Conservation (phyloP, 2,329 filamentous ascomycete genomes). For the Diaporthe vexans region DNA sequence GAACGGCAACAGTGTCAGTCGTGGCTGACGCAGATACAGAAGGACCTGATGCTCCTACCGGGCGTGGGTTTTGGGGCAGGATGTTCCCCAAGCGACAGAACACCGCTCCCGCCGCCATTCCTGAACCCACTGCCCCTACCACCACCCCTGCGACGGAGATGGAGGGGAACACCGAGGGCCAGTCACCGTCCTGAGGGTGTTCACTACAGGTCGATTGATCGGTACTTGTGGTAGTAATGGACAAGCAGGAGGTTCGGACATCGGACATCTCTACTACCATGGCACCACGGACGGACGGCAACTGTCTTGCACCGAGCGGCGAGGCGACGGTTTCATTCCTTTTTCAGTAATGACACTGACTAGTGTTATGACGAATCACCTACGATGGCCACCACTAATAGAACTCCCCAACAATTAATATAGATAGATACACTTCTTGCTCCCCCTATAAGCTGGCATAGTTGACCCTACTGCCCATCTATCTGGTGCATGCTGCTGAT, state of each 20-base stretch:
- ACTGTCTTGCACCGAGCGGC: not conserved
- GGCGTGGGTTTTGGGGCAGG: conserved; percentile 34
- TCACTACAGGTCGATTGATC: too few species aligned
- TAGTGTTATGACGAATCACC: conserved; percentile 28
- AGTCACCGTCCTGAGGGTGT: not conserved
- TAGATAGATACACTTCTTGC: conserved; percentile 1
- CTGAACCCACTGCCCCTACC: not conserved
- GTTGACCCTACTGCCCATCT: too few species aligned
- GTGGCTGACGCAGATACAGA: not conserved
- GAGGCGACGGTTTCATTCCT: conserved; percentile 21
- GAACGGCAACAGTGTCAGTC: not conserved
- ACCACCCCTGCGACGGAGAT: not conserved
- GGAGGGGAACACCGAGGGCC: not conserved
- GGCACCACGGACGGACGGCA: not conserved
- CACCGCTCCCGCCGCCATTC: not conserved
- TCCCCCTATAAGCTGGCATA: not conserved
- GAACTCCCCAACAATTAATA: not conserved
- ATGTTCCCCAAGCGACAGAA: conserved; percentile 31
- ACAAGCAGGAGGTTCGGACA: not conserved
- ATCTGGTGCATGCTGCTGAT: not conserved
- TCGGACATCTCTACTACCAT: not conserved
- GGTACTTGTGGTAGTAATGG: not conserved
- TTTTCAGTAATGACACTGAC: conserved; percentile 2
- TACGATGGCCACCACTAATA: conserved; percentile 18
- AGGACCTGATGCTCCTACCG: not conserved